Conservation (phyloP, 192 early-diverging fungal genomes). For the Oehlia diaphana region DNA sequence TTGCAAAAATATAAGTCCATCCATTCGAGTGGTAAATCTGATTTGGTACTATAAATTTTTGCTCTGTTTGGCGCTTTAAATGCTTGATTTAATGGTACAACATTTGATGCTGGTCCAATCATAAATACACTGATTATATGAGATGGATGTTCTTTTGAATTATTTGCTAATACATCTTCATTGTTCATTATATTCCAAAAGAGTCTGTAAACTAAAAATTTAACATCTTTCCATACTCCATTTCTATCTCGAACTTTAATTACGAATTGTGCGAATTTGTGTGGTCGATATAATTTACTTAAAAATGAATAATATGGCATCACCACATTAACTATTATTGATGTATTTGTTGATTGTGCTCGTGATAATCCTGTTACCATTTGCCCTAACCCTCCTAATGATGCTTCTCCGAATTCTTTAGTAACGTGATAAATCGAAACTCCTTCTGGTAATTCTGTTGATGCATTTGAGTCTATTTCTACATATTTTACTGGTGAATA, state of each 20-base stretch:
- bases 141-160: neutral
- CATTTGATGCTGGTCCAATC: conserved; percentile 47
- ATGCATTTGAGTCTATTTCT: conserved; percentile 37
- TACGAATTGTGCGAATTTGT: conserved; percentile 25
- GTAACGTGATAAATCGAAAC: conserved; percentile 55
- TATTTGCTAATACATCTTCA: neutral
- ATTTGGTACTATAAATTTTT: conserved; percentile 49
- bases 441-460: conserved; percentile 29
- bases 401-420: conserved; percentile 57
- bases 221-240: conserved; percentile 32
- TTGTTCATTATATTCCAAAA: conserved; percentile 30
- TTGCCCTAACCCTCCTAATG: conserved; percentile 57
- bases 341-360: conserved; percentile 42
- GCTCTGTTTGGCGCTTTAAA: conserved; percentile 38
- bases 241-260: conserved; percentile 43
- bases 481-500: conserved; percentile 33
- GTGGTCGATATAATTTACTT: conserved; percentile 32
- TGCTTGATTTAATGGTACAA: conserved; percentile 45
- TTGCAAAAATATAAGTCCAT: conserved; percentile 60
- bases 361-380: conserved; percentile 50
- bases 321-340: conserved; percentile 46
- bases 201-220: conserved; percentile 42
- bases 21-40: conserved; percentile 57
- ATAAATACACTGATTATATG: conserved; percentile 43
- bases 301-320: conserved; percentile 55